Conservation (phyloP, 106 monocot species). For the Apostasia shenzhenica region DNA sequence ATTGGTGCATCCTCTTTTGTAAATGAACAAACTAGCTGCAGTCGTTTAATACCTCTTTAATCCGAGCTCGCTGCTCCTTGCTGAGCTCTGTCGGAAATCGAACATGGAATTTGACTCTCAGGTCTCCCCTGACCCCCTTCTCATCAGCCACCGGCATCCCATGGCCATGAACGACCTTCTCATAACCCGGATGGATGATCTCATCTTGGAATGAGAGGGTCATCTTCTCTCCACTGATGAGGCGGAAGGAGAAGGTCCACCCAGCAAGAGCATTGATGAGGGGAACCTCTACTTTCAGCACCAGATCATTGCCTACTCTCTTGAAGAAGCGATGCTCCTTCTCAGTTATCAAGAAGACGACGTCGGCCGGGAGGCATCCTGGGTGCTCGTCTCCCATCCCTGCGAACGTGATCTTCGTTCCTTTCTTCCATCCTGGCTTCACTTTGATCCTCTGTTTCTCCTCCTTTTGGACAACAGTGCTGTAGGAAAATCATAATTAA, state of each 20-base stretch:
- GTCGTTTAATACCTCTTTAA: too few species aligned
- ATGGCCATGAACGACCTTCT: constrained; percentile 55
- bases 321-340: constrained; percentile 64
- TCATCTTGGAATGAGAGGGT: constrained; percentile 42
- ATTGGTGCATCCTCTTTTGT: too few species aligned
- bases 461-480: constrained; percentile 35
- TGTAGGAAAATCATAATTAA: neutral
- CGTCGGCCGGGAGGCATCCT: constrained; percentile 42
- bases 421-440: constrained; percentile 69
- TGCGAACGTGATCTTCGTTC: constrained; percentile 54
- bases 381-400: constrained; percentile 52
- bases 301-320: constrained; percentile 56
- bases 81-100: constrained; percentile 42
- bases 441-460: constrained; percentile 45
- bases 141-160: constrained; percentile 62
- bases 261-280: constrained; percentile 64
- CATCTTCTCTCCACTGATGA: constrained; percentile 52
- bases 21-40: too few species aligned
- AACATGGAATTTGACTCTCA: constrained; percentile 54
- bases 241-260: constrained; percentile 53
- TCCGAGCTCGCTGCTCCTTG: constrained; percentile 15
- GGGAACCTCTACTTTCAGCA: constrained; percentile 55
- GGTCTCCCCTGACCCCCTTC: constrained; percentile 39
- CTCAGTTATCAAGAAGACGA: constrained; percentile 45
- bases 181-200: constrained; percentile 56